Percentiles rank a stretch among this genome's conserved stretches.
Evolutionary conservation across 2,329 filamentous ascomycete genomes (phyloP).

Genomic region (Hypoxylon sp.): DNA sequence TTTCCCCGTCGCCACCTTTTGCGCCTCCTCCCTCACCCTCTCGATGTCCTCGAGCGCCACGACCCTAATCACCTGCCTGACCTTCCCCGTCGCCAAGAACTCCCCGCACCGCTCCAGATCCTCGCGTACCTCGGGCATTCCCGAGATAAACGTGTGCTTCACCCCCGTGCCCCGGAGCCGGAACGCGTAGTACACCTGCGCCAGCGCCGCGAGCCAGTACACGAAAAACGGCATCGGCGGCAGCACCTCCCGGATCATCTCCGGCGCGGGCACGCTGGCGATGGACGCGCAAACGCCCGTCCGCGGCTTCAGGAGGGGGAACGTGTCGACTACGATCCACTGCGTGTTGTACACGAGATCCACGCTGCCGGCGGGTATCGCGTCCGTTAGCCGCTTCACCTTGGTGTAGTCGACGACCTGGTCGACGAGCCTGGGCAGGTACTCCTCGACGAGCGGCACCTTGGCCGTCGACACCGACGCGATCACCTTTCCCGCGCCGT

Average conservation of each 20-base stretch:
- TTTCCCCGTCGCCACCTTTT: slow-evolving; percentile 55
- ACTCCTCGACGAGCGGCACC: slow-evolving; percentile 57
- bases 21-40: slow-evolving; percentile 56
- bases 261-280: slow-evolving; percentile 52
- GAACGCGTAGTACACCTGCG: slow-evolving; percentile 57
- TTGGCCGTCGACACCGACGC: slow-evolving; percentile 66
- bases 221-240: slow-evolving; percentile 55
- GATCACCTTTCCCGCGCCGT: slow-evolving; percentile 60
- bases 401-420: slow-evolving; percentile 64
- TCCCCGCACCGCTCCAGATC: slow-evolving; percentile 58
- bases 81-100: slow-evolving; percentile 56
- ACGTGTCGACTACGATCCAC: slow-evolving; percentile 52
- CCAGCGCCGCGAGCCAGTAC: slow-evolving; percentile 52
- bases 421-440: slow-evolving; percentile 60
- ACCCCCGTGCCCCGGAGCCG: slow-evolving; percentile 59
- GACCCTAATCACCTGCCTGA: slow-evolving; percentile 57
- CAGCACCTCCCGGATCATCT: slow-evolving; percentile 48
- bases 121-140: slow-evolving; percentile 54
- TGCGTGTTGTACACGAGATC: slow-evolving; percentile 65
- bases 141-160: slow-evolving; percentile 60
- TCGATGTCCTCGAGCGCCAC: slow-evolving; percentile 59
- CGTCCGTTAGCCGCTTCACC: slow-evolving; percentile 53
- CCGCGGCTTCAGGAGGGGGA: slow-evolving; percentile 55
- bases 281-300: slow-evolving; percentile 58
- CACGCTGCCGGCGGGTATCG: slow-evolving; percentile 57